Percentiles rank a stretch among this genome's conserved stretches.
Conservation (phyloP, 2,329 filamentous ascomycete species). For the Pyricularia sp. region DNA sequence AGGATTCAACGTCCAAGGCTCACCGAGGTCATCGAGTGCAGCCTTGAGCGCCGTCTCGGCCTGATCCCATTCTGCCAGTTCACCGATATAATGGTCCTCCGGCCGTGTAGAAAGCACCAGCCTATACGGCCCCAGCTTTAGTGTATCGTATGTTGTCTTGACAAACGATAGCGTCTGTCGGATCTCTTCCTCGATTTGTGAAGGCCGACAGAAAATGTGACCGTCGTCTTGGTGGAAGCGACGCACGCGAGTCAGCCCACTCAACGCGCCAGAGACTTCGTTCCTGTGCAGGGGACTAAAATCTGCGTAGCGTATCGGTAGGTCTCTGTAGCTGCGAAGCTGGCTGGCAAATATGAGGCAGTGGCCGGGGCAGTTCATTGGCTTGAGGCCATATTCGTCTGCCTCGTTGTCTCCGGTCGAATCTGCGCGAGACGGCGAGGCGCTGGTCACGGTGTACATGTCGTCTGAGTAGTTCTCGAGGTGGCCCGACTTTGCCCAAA, state of each 20-base stretch:
- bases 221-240: conserved; percentile 94
- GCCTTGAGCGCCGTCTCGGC: conserved; percentile 54
- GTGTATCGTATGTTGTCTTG: conserved; percentile 54
- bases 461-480: conserved; percentile 84
- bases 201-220: conserved; percentile 72
- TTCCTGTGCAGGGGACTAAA: conserved; percentile 94
- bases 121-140: conserved; percentile 60
- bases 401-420: conserved; percentile 31
- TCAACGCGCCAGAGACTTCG: conserved; percentile 83
- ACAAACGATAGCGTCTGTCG: conserved; percentile 62
- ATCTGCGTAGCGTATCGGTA: conserved; percentile 87
- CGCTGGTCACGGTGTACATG: conserved; percentile 70
- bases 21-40: conserved; percentile 49
- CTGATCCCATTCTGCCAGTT: conserved; percentile 50
- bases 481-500: conserved; percentile 79
- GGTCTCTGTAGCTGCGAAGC: conserved; percentile 74
- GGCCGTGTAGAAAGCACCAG: conserved; percentile 70
- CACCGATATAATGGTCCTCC: conserved; percentile 64
- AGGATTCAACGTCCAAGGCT: conserved; percentile 60
- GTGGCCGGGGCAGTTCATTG: conserved; percentile 96
- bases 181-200: conserved; percentile 65
- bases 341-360: conserved; percentile 77
- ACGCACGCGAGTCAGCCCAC: conserved; percentile 80
- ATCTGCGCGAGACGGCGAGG: conserved; percentile 27
- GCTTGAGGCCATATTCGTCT: conserved; percentile 72